Evolutionary conservation across 805 yeast genomes (phyloP), one percentile per base, ranked within the genome.

Genomic region (Candida railenensis): DNA sequence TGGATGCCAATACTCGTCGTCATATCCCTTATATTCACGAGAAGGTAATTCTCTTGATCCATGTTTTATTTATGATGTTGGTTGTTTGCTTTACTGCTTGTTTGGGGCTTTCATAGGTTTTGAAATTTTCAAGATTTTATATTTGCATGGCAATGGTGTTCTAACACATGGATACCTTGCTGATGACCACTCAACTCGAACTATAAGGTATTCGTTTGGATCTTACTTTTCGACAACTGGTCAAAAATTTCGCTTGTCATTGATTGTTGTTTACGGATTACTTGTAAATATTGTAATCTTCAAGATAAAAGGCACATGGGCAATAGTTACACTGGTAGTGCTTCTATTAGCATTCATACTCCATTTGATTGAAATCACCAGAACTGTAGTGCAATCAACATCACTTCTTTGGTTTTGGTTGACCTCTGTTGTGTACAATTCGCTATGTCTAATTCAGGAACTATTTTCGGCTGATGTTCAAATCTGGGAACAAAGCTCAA

Each of bases 361-460:
- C 9, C 77, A 76, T 36, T 45, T 63, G 8, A 48, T 77, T n/a
- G 84, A 81, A 50, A 63, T 69, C 7, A 64, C 72, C 40, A 63
- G 69, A 39, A 61, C 66, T 1, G 54, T 69, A 0, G 58, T 69
- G 2, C 74, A 73, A 14, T 56, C 62, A 21, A 74, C 71, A 2
- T 61, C 75, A 0, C 49, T 73, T 19, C 53, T 75, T 7, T 50
- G 71, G 18, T 76, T 61, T 50, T 77, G 81, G 81, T 18, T 47
- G 12, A 21, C 16, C 14, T 15, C 11, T 5, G 38, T 18, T 5
- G 11, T 18, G 3, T 34, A 5, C 14, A 34, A 34, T 34, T 16
- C 38, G 22, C 9, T 34, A 15, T 16, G 12, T 7, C 14, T 34
- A 7, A 7, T 34, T 7, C 38, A 34, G 22, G 38, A 34, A 8